Evolutionary conservation across 805 yeast species (phyloP).

Genomic region (Saccharomycopsis amapae): DNA sequence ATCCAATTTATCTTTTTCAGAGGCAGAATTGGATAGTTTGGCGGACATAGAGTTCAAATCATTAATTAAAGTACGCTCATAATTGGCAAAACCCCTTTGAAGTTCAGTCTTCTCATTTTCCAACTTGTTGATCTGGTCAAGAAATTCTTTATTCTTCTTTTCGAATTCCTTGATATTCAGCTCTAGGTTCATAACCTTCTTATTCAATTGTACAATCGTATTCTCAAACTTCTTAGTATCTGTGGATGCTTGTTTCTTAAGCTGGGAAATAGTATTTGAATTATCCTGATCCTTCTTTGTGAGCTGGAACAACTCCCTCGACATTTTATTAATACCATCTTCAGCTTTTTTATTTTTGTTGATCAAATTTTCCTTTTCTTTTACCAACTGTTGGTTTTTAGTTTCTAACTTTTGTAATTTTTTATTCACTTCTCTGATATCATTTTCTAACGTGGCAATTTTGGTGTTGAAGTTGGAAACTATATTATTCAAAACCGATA

Average conservation of each 20-base stretch:
- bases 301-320: conserved; percentile 66
- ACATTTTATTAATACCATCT: conserved; percentile 86
- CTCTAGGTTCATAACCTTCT: conserved; percentile 24
- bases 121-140: conserved; percentile 22
- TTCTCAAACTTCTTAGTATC: conserved; percentile 32
- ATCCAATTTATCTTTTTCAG: conserved; percentile 20
- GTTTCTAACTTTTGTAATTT: conserved; percentile 16
- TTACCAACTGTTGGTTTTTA: conserved; percentile 24
- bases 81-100: conserved; percentile 20
- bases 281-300: conserved; percentile 50
- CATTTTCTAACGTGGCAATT: conserved; percentile 14
- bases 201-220: conserved; percentile 23
- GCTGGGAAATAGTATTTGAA: conserved; percentile 35
- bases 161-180: conserved; percentile 21
- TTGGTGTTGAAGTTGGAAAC: conserved; percentile 15
- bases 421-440: conserved; percentile 17
- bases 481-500: conserved; percentile 6
- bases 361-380: conserved; percentile 25
- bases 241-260: conserved; percentile 37
- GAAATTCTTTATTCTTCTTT: conserved; percentile 18
- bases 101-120: conserved; percentile 25
- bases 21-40: conserved; percentile 19
- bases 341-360: conserved; percentile 59
- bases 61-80: conserved; percentile 20
- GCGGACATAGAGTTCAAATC: conserved; percentile 21